Base-by-base conservation (phyloP, 352 stramenopile species). In the Phytophthora syringae region DNA sequence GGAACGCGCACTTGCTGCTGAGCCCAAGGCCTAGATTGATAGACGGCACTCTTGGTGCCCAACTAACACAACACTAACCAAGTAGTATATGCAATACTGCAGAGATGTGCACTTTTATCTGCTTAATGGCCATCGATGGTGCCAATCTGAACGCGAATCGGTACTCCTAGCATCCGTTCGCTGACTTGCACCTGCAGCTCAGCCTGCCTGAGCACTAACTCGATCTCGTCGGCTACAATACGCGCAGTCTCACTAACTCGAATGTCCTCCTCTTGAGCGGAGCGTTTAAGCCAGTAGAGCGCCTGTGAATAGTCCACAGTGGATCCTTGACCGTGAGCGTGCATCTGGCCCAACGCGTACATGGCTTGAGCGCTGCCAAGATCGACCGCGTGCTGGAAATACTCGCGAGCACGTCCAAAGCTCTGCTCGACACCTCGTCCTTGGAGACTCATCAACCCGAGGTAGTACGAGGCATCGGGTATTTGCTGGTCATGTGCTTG, bases 1-100 rank as follows among this genome's bases (percentile, higher is more conserved):
- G n/a, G 86, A 96, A 55, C 79, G 84, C 42, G 88, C 89, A 6
- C 79, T 96, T 12, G 81, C 54, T 55, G 83, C 80, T 13, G 86
- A 88, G 55, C 59, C 59, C 28, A 65, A 74, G 32, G 28, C 53
- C 34, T 76, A 73, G 45, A 73, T 34, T 63, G 44, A 62, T 72
- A 67, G 50, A 63, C 24, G 30, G 25, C 34, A 49, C 47, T 44
- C 24, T 39, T 36, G 21, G 28, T 36, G 27, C 44, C 53, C 34
- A n/a, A 55, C 25, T 20, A 25, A 60, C 2, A 6, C 10, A 43
- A 18, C 12, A 16, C 43, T 67, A n/a, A n/a, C 39, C 47, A 64
- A 59, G n/a, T n/a, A n/a, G n/a, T 40, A 54, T 36, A 58, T 21
- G 12, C 37, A 47, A n/a, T n/a, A n/a, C n/a, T n/a, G n/a, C n/a